Base-by-base conservation (phyloP, 1,284 basidiomycete species). In the Ganoderma sinense region DNA sequence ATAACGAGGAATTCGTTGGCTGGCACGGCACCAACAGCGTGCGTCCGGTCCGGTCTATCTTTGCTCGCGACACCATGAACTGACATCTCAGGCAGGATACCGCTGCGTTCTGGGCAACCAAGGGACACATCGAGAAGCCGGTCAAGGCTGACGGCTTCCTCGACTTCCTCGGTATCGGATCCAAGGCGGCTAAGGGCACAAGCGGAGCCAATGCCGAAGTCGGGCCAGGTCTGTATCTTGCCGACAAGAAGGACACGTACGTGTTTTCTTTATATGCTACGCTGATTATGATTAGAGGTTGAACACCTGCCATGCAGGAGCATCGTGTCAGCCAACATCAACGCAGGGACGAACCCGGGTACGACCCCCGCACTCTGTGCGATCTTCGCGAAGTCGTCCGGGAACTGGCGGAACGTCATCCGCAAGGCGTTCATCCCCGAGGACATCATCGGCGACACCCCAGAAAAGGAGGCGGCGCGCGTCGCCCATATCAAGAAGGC, bases 11-110 rank as follows among this genome's bases (percentile, higher is more conserved):
- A 20, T 61, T 61, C 39, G 16, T 61, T 36, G 60, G 60, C 39
- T 61, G 60, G 60, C 60, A 61, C n/a, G 60, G 60, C 20, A 61
- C 60, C 18, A 63, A 63, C 43, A 63, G 62, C 3, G 62, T 63
- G 33, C 31, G 62, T 18, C 60, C 23, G 2, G 2, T 58, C 14
- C 11, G 3, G 2, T 23, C 23, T 29, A 2, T 8, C 13, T 36
- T 2, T 18, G 11, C 7, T 20, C 7, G 13, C n/a, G 20, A n/a
- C 3, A n/a, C 36, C 23, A 7, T n/a, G 0, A 1, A 2, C 59
- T 61, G 5, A 63, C 62, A 2, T 13, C 18, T 33, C 16, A 6
- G n/a, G 18, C 31, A 63, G 62, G 62, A 63, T 29, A 63, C 62
- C 1, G 62, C 62, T 16, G 43, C 23, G 5, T 63, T 63, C 62